Conservation (phyloP, 176 grass and related monocot species). For the Avena atlantica region DNA sequence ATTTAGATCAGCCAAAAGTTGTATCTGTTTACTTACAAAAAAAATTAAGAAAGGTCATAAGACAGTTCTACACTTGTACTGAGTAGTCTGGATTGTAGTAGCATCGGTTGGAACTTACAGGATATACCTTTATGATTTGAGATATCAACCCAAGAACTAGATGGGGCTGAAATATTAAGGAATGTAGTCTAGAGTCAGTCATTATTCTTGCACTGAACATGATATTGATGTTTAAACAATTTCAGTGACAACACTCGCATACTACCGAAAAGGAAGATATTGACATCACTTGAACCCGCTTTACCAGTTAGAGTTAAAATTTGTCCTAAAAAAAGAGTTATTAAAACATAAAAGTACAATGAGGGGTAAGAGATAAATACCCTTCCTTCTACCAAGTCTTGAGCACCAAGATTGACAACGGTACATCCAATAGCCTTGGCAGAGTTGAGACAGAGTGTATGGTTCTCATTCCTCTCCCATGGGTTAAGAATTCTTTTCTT, state of each 20-base stretch:
- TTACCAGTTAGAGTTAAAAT: not conserved
- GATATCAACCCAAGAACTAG: conserved; percentile 93
- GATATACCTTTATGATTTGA: conserved; percentile 89
- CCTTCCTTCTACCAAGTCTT: conserved; percentile 96
- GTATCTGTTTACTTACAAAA: conserved; percentile 48
- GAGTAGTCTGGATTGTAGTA: not conserved
- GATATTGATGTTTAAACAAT: not conserved
- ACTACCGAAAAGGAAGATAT: not conserved
- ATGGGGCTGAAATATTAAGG: conserved; percentile 68
- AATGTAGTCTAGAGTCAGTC: conserved; percentile 20
- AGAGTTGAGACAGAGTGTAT: conserved; percentile 97
- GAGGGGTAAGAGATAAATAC: conserved; percentile 44
- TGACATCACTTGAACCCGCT: not conserved
- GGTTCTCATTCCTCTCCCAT: conserved; percentile 97
- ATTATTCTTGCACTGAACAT: conserved; percentile 13
- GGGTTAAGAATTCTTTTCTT: conserved; percentile 95
- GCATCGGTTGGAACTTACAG: not conserved
- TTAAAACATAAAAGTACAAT: not conserved
- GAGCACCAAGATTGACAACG: conserved; percentile 96
- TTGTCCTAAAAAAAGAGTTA: not conserved
- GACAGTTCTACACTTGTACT: not conserved
- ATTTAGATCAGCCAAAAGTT: conserved; percentile 91
- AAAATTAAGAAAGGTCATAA: not conserved
- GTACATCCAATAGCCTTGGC: conserved; percentile 99
- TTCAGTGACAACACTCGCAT: not conserved